Percentiles rank a stretch among this genome's conserved stretches.
Evolutionary conservation across 148 eudicot genomes (phyloP).

Genomic region (Vaccinium vitisidaea): DNA sequence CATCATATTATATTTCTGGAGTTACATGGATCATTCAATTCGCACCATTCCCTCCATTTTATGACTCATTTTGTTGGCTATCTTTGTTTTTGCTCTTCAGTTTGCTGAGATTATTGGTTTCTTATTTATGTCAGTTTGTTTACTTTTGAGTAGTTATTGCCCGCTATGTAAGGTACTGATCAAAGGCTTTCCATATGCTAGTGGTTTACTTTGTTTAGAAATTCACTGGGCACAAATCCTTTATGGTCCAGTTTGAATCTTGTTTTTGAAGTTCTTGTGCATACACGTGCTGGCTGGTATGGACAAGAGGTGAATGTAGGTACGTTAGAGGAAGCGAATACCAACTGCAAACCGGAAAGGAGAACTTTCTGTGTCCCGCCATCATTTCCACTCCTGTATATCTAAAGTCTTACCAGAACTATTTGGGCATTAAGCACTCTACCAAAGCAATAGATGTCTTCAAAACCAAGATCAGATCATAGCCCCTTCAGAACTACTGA

Average conservation of each 20-base stretch:
- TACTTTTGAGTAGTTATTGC: neutral
- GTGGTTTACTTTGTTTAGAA: constrained; percentile 2
- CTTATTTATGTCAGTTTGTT: neutral
- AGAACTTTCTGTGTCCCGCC: constrained; percentile 1
- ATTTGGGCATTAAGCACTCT: neutral
- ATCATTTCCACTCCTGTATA: neutral
- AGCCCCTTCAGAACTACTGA: constrained; percentile 10
- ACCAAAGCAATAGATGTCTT: neutral
- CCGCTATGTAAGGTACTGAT: neutral
- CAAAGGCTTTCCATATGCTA: neutral
- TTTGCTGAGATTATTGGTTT: neutral
- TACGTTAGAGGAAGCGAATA: neutral
- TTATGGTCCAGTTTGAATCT: neutral
- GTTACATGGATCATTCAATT: neutral
- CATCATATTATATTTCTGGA: neutral
- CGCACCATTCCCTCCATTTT: neutral
- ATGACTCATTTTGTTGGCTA: neutral
- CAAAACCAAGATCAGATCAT: neutral
- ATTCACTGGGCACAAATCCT: neutral
- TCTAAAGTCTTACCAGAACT: neutral
- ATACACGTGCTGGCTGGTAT: neutral
- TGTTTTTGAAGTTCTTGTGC: constrained; percentile 7
- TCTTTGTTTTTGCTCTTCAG: neutral
- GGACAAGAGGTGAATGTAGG: neutral
- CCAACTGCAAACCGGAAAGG: neutral